phyloP scores from a whole-genome alignment of 129 eudicot species.

The Centella asiatica region DNA sequence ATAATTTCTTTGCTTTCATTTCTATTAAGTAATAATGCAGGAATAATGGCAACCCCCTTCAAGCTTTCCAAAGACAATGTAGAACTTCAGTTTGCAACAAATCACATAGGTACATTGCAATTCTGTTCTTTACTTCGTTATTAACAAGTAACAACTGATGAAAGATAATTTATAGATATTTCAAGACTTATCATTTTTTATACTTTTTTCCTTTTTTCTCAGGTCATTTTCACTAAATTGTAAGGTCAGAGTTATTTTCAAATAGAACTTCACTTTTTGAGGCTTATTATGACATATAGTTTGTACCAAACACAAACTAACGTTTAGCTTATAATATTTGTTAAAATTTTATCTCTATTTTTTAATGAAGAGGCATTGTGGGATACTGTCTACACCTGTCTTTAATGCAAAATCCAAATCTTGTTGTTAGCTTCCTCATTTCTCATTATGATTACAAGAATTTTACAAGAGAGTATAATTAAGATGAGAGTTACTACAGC shows the following conservation, averaged over 20 bases:
- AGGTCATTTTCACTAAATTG: too few species aligned
- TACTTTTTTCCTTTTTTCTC: not conserved
- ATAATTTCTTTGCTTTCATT: not conserved
- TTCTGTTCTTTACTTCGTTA: not conserved
- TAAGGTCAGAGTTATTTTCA: too few species aligned
- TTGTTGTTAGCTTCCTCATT: not conserved
- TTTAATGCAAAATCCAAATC: not conserved
- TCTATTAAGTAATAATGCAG: constrained; percentile 81
- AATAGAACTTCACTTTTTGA: too few species aligned
- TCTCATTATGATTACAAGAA: not conserved
- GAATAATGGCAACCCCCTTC: constrained; percentile 75
- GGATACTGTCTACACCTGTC: not conserved
- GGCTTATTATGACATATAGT: not conserved
- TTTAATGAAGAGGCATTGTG: not conserved
- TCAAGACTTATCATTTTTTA: not conserved
- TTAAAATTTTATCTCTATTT: not conserved
- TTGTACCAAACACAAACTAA: not conserved
- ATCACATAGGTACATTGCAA: constrained; percentile 62
- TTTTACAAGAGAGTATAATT: too few species aligned
- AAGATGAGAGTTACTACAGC: not conserved
- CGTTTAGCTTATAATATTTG: not conserved
- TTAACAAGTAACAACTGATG: too few species aligned
- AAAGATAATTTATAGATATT: too few species aligned
- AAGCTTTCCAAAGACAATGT: constrained; percentile 75
- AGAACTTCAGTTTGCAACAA: constrained; percentile 90